These are phyloP conservation scores for Colletotrichum camelliae DNA, from an alignment of 2,329 filamentous ascomycete species.

Conservation along the genomic window DNA sequence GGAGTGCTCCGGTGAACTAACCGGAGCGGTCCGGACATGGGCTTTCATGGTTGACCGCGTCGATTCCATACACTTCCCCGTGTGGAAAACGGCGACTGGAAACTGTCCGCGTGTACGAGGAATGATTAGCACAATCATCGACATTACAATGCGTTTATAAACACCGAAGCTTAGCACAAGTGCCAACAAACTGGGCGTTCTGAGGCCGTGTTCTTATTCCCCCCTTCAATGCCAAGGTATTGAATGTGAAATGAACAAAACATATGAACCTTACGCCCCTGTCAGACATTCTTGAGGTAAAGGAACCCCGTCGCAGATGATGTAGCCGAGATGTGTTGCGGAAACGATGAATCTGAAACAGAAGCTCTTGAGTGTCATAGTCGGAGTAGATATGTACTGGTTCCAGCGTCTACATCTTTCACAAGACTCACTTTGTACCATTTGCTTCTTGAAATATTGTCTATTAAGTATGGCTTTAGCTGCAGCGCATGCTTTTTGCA, in stretches of 20 bases:
- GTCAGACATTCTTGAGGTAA: not conserved
- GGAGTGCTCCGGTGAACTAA: not conserved
- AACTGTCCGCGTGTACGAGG: too few relatives aligned
- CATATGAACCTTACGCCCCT: not conserved
- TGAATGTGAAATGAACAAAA: not conserved
- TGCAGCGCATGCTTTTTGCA: not conserved
- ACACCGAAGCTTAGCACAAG: too few relatives aligned
- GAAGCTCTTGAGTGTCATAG: not conserved
- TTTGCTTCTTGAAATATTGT: not conserved
- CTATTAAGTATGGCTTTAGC: not conserved
- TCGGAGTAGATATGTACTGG: not conserved
- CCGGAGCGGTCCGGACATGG: not conserved
- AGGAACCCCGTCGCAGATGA: not conserved
- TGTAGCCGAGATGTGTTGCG: not conserved
- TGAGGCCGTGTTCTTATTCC: rapidly evolving
- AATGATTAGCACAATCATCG: too few relatives aligned
- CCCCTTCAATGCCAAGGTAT: not conserved
- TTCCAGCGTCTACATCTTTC: rapidly evolving
- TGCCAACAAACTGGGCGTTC: not conserved
- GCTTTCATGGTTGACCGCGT: not conserved
- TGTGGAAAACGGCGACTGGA: too few relatives aligned
- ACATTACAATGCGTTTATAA: too few relatives aligned
- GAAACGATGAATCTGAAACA: not conserved
- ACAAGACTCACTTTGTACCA: rapidly evolving
- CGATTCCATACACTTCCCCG: not conserved